Evolutionary conservation across 106 monocot species (phyloP), one percentile per base, ranked within the genome.

Genomic region (Amphibolis antarctica): DNA sequence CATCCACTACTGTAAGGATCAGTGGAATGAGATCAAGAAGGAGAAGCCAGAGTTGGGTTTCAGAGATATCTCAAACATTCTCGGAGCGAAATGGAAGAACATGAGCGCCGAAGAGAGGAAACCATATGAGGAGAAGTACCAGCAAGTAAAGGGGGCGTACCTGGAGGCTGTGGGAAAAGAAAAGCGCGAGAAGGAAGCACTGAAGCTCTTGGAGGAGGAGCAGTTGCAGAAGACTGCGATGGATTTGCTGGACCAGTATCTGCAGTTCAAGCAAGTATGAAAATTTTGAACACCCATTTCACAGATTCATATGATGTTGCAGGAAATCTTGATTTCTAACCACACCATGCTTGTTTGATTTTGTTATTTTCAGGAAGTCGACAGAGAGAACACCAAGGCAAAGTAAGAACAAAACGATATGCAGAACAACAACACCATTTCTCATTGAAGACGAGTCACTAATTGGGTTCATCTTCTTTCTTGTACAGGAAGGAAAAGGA

Each of bases 191-290:
- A 81, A 75, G 7, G 88, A 83, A 59, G 88, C 88, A 2, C 70
- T 88, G 88, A 93, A 83, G 79, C 93, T 93, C 12, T 59, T 93
- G 31, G 93, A 88, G 61, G 93, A 79, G 24, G 85, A 93, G 63
- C 80, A 86, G 74, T 77, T 81, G 81, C 85, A 88, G 66, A 83
- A 79, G 72, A 88, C 82, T 0, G 93, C 88, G 15, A 85, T 83
- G 85, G 83, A 83, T 63, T 71, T 93, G 66, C 74, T 93, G 10
- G 88, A 88, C 24, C 88, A 93, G 69, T 93, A 93, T 52, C 53
- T 93, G 21, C 77, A 85, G 36, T 93, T 88, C 77, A 88, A 78
- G 66, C 81, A 90, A 74, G 80, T 80, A 49, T 49, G 49, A 12
- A 49, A 14, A 17, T 49, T 10, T 17, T 14, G n/a, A 49, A 14